Conservation (phyloP, 2,329 filamentous ascomycete genomes). For the Phyllosticta paracitricarpa region DNA sequence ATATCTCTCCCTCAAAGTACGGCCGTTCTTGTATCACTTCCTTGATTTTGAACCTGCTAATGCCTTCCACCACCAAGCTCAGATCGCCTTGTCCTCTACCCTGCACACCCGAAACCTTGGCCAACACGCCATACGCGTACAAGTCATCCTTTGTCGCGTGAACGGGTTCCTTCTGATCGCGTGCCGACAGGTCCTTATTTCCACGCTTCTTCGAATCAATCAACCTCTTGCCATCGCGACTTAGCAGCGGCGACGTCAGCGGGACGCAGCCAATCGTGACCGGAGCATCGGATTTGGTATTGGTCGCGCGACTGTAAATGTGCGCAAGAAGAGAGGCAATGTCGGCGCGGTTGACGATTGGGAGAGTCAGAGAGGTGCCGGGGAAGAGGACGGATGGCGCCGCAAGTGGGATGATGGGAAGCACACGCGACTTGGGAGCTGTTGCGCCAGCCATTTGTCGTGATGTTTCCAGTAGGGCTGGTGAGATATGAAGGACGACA, state of each 20-base stretch:
- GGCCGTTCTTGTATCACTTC: conserved; percentile 67
- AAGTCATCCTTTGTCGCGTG: conserved; percentile 49
- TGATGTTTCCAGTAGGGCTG: background rate
- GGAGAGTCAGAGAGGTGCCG: conserved; percentile 73
- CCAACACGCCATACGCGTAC: conserved; percentile 70
- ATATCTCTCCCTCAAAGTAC: conserved; percentile 76
- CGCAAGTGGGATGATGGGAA: conserved; percentile 76
- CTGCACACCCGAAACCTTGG: conserved; percentile 40
- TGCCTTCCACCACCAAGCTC: conserved; percentile 76
- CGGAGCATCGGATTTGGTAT: conserved; percentile 52
- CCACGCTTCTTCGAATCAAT: conserved; percentile 49
- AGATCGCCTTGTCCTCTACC: conserved; percentile 49
- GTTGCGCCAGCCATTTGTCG: background rate
- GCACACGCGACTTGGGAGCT: conserved; percentile 27
- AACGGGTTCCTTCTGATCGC: conserved; percentile 27
- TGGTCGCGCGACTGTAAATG: conserved; percentile 67
- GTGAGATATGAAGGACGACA: background rate
- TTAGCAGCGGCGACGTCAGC: conserved; percentile 64
- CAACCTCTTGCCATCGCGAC: conserved; percentile 63
- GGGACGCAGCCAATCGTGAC: conserved; percentile 84
- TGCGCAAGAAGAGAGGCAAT: conserved; percentile 79
- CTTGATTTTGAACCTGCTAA: conserved; percentile 65
- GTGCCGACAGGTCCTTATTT: conserved; percentile 34
- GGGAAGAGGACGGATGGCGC: conserved; percentile 75
- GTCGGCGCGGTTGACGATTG: conserved; percentile 74